phyloP scores from a whole-genome alignment of 306 rosid genomes.

The Rubus parviflorus region DNA sequence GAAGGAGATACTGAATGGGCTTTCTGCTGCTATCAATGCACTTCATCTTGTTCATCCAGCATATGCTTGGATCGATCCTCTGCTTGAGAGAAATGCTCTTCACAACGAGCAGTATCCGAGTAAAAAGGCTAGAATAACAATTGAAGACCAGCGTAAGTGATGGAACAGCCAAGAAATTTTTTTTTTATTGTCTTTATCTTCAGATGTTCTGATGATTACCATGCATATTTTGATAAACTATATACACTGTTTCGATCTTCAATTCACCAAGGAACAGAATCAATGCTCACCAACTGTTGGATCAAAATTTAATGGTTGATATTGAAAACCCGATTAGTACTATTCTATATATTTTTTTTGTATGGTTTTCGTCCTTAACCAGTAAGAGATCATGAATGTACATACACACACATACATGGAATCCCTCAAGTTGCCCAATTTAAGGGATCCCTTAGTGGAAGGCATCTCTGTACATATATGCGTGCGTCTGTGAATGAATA shows the following conservation, averaged over 20 bases:
- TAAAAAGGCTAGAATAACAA: conserved; percentile 69
- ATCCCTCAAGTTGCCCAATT: neutral
- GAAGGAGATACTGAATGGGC: conserved; percentile 79
- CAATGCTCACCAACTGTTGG: neutral
- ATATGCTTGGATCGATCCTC: conserved; percentile 80
- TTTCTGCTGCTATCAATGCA: conserved; percentile 83
- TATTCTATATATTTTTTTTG: neutral
- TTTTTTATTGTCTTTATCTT: conserved; percentile 16
- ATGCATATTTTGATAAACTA: conserved; percentile 9
- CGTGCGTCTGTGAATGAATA: neutral
- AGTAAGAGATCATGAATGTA: neutral
- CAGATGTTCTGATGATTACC: conserved; percentile 16
- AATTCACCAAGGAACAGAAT: neutral
- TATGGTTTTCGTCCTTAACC: neutral
- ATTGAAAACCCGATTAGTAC: neutral
- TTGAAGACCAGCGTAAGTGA: conserved; percentile 59
- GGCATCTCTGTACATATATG: neutral
- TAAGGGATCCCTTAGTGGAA: neutral
- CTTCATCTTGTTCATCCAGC: conserved; percentile 88
- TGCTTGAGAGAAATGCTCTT: conserved; percentile 49
- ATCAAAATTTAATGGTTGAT: neutral
- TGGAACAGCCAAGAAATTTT: conserved; percentile 18
- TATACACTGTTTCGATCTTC: neutral
- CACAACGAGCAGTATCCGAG: conserved; percentile 56
- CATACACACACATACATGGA: neutral